Percentiles rank a stretch among this genome's conserved stretches.
Conservation (phyloP, 2,329 filamentous ascomycete genomes). For the Triangularia verruculosa region DNA sequence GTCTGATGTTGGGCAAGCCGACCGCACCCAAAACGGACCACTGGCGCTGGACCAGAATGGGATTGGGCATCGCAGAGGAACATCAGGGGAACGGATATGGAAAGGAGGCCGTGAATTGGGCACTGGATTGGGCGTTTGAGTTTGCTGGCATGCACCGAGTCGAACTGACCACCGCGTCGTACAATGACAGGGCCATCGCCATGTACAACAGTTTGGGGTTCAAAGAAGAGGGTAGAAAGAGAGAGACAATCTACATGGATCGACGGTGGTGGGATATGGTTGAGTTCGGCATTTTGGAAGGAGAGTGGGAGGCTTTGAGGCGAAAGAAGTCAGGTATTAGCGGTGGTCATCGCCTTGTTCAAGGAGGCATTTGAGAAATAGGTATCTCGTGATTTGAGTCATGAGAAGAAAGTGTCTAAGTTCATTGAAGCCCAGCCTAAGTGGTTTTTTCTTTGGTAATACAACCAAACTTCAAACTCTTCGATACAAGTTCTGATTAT, state of each 20-base stretch:
- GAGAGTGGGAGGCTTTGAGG: constrained; percentile 14
- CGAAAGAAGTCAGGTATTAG: not conserved
- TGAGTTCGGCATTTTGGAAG: constrained; percentile 31
- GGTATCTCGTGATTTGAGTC: no score
- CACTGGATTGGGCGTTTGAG: constrained; percentile 27
- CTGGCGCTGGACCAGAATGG: constrained; percentile 40
- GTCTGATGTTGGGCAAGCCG: constrained; percentile 23
- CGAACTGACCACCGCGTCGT: constrained; percentile 33
- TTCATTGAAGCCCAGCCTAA: no score
- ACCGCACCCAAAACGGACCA: constrained; percentile 32
- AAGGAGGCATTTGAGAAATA: constrained; percentile 1
- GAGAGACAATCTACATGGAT: constrained; percentile 36
- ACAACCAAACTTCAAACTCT: no score
- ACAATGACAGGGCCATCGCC: constrained; percentile 33
- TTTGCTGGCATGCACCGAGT: constrained; percentile 38
- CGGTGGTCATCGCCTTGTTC: constrained; percentile 1
- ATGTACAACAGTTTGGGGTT: constrained; percentile 38
- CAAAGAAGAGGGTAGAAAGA: constrained; percentile 33
- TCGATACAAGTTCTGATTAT: no score
- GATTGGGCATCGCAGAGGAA: constrained; percentile 32
- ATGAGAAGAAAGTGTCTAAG: no score
- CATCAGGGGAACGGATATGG: constrained; percentile 37
- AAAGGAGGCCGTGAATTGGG: constrained; percentile 38
- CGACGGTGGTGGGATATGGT: constrained; percentile 37
- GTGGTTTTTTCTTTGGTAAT: no score